Base-by-base conservation (phyloP, 2,329 filamentous ascomycete species). In the Fusarium incarnatum region DNA sequence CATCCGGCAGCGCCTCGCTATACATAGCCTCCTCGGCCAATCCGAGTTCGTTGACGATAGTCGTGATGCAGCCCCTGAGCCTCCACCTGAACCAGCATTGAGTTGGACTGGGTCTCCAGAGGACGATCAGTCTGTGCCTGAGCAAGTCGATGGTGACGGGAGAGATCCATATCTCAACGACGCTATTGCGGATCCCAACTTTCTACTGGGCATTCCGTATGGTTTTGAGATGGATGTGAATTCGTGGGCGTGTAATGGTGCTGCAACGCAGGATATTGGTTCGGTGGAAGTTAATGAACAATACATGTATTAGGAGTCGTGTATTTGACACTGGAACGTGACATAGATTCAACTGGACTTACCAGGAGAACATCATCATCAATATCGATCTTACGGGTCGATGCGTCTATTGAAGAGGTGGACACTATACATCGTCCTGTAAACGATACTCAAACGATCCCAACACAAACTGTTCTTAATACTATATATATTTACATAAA, bases 1-100 rank as follows among this genome's bases (percentile, higher is more conserved):
- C 25, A 76, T 73, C 8, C 73, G 73, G 2, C 75, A 77, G 56
- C 68, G 79, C 4, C 77, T 82, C 1, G 80, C 79, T 1, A 80
- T 82, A 13, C 81, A 82, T 56, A 82, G 81, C 34, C 68, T 82
- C 7, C 73, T 82, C 10, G 70, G 80, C 4, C 80, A 81, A 25
- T 79, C 80, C 2, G 78, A 79, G 44, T 82, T 82, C 30, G 73
- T 79, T 15, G 80, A 82, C 59, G 79, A 82, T 56, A 81, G 80
- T 34, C 74, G 78, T 45, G 76, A 80, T 53, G 76, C 74, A 8
- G 73, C 74, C 6, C 73, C 70, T 18, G 72, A 73, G 16, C 66
- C 67, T 40, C 52, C 61, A 0, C 16, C 47, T n/a, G 73, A 74
- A 25, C 68, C 64, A 22, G 66, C 66, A 3, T 60, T 67, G 12